Base-by-base conservation (phyloP, 306 rosid genomes). In the Heteromeles arbutifolia region DNA sequence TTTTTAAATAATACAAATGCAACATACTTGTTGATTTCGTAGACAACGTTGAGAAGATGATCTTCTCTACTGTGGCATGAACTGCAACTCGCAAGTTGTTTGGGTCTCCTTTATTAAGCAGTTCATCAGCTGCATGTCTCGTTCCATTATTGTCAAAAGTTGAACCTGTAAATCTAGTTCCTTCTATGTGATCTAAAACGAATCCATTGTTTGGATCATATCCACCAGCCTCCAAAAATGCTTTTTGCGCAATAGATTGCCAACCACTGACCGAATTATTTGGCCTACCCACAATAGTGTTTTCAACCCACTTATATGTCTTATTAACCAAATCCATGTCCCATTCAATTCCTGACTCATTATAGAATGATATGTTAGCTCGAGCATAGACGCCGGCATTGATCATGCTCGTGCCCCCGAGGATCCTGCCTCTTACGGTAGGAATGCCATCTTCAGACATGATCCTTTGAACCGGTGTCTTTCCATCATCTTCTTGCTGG, bases 121-220 rank as follows among this genome's bases (percentile, higher is more conserved):
- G 69, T 64, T 84, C 82, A 11, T 62, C 82, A 73, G 77, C 84
- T 50, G 81, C 84, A 32, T 79, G 84, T 43, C 84, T 74, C 6
- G 29, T 50, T 3, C 79, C 81, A 0, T 41, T 7, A 19, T 8
- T 4, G 59, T 83, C 81, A 15, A 83, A 79, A 5, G 14, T 76
- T 6, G 84, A 67, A 24, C 52, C 86, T 0, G 70, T 48, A 13
- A 12, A n/a, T 65, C 65, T 79, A 1, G 79, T 73, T 59, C 84
- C 86, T 1, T 52, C 44, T 2, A 61, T 3, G 56, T 79, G 84
- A 15, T 61, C 65, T 29, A 77, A 25, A 26, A 3, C 66, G 43
- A 76, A 69, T 19, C 77, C 84, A 50, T 69, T 80, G 65, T 75
- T 14, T 2, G 72, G 76, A 6, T 41, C 52, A 7, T 7, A 37